Conservation (phyloP, 148 eudicot genomes). For the Cornus controversa region DNA sequence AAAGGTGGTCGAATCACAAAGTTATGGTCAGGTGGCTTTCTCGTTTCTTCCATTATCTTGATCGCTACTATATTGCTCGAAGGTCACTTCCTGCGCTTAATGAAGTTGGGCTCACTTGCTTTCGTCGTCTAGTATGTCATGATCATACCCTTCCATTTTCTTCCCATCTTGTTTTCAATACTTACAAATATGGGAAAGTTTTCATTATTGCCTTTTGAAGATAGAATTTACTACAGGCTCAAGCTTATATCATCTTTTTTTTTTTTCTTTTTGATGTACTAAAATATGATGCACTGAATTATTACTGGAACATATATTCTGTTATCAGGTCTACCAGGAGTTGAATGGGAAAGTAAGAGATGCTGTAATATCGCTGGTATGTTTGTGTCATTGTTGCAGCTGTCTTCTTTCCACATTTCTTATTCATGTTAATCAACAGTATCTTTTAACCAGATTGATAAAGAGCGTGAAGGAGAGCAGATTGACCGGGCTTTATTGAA, state of each 20-base stretch:
- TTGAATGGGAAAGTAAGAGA: conserved; percentile 53
- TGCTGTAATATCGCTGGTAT: conserved; percentile 64
- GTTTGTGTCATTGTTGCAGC: conserved; percentile 8
- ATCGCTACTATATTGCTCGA: conserved; percentile 69
- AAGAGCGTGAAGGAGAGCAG: conserved; percentile 65
- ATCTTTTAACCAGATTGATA: conserved; percentile 42
- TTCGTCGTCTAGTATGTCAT: conserved; percentile 48
- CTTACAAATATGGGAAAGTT: neutral
- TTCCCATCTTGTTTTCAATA: neutral
- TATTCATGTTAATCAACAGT: neutral
- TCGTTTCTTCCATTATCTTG: conserved; percentile 68
- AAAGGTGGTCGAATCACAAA: conserved; percentile 68
- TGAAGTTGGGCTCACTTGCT: conserved; percentile 71
- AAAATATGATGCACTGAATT: neutral
- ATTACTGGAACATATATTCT: neutral
- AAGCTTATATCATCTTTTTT: neutral
- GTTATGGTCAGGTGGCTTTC: conserved; percentile 79
- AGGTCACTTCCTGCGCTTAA: conserved; percentile 55
- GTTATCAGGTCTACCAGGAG: conserved; percentile 53
- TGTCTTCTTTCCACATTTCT: neutral
- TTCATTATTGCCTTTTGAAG: neutral
- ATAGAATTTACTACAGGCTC: neutral
- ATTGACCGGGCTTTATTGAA: conserved; percentile 58
- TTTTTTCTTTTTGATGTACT: neutral
- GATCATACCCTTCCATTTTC: neutral